Percentiles rank a stretch among this genome's conserved stretches.
Conservation (phyloP, 257 asterid genomes). For the Leptodermis oblonga region DNA sequence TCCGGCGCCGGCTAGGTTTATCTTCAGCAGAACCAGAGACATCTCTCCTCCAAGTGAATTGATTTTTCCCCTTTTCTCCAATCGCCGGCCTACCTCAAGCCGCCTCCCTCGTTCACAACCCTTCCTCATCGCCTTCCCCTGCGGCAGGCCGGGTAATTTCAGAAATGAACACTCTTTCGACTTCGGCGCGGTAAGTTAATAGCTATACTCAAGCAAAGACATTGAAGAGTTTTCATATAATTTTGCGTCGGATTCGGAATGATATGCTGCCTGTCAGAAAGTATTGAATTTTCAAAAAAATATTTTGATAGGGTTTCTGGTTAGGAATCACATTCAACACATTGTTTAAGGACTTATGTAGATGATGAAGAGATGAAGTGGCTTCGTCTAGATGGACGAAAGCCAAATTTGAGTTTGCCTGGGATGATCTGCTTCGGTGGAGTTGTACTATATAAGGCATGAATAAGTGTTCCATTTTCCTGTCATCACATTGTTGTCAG, state of each 20-base stretch:
- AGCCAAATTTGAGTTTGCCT: slow-evolving; percentile 23
- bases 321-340: background rate
- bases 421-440: too few species aligned
- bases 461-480: slow-evolving; percentile 49
- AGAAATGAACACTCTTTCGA: background rate
- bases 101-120: too few species aligned
- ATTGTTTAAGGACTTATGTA: slow-evolving; percentile 18
- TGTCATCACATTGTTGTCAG: slow-evolving; percentile 33
- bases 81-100: too few species aligned
- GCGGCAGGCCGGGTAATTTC: too few species aligned
- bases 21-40: too few species aligned
- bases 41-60: too few species aligned
- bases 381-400: slow-evolving; percentile 29
- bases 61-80: too few species aligned
- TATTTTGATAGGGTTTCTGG: background rate
- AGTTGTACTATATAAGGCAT: slow-evolving; percentile 44
- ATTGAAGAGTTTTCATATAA: background rate
- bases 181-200: background rate
- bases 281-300: background rate
- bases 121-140: too few species aligned
- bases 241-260: too few species aligned
- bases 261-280: too few species aligned
- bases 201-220: background rate
- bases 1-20: too few species aligned
- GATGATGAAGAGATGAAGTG: slow-evolving; percentile 42